A percentile compares a stretch with the other conserved stretches of the same genome.
These are phyloP conservation scores for Zymoseptoria pseudotritici DNA, from an alignment of 2,329 filamentous ascomycete genomes.

Conservation along the genomic window DNA sequence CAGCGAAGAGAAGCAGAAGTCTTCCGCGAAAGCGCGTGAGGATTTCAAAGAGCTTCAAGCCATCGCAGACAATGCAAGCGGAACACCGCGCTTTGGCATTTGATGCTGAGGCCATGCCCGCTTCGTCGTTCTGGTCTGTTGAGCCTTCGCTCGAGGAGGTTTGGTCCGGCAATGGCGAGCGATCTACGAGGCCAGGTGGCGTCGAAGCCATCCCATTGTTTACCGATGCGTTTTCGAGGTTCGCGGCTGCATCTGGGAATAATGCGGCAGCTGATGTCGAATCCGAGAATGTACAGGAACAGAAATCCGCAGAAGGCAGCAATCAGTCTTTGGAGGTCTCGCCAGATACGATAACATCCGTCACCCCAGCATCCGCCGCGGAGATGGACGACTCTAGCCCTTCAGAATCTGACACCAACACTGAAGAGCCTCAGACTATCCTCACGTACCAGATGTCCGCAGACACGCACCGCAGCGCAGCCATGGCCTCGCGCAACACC, in stretches of 20 bases:
- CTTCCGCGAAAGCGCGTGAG: not conserved
- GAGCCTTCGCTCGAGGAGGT: not conserved
- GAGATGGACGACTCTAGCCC: not conserved
- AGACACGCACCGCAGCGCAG: conserved; percentile 21
- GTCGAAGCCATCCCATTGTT: not conserved
- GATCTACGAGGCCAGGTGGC: not conserved
- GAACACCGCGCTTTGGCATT: not conserved
- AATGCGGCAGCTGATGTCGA: not conserved
- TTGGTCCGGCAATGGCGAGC: not conserved
- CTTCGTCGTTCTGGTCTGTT: not conserved
- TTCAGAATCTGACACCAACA: not conserved
- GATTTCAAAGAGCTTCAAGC: not conserved
- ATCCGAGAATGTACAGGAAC: not conserved
- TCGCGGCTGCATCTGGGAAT: not conserved
- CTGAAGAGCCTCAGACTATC: conserved; percentile 7
- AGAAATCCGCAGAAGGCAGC: not conserved
- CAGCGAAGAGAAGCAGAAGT: not conserved
- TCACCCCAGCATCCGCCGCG: not conserved
- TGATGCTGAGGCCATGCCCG: not conserved
- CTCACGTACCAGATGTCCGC: conserved; percentile 22
- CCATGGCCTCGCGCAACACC: conserved; percentile 22
- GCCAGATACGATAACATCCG: not conserved
- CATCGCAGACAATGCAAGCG: conserved; percentile 2
- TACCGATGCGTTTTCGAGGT: not conserved
- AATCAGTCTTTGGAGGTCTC: not conserved